Evolutionary conservation across 2,329 filamentous ascomycete genomes (phyloP).

Genomic region (Lachnellula cervina): DNA sequence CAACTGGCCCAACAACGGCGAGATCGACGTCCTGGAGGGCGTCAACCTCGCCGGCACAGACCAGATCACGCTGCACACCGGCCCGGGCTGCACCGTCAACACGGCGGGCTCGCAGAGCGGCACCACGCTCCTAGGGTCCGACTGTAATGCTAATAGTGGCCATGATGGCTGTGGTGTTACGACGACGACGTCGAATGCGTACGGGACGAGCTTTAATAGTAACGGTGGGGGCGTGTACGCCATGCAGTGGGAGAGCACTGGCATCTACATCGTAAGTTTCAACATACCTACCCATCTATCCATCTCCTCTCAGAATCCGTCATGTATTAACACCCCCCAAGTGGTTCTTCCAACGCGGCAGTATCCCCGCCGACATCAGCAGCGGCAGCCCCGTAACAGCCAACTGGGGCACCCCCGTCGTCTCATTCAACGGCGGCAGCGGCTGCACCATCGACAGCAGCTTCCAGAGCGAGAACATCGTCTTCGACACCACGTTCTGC

Average conservation of each 20-base stretch:
- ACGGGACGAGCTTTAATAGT: slow-evolving; percentile 63
- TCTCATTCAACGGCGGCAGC: slow-evolving; percentile 57
- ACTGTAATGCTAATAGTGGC: slow-evolving; percentile 45
- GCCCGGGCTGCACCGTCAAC: slow-evolving; percentile 40
- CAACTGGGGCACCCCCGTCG: slow-evolving; percentile 64
- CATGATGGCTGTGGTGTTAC: slow-evolving; percentile 35
- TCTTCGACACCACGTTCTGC: slow-evolving; percentile 73
- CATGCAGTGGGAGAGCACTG: slow-evolving; percentile 62
- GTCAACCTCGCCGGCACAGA: slow-evolving; percentile 58
- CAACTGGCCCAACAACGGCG: slow-evolving; percentile 58
- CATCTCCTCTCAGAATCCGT: too few relatives aligned
- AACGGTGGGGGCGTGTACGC: slow-evolving; percentile 65
- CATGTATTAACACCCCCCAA: too few relatives aligned
- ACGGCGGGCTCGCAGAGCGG: slow-evolving; percentile 39
- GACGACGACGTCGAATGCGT: slow-evolving; percentile 41
- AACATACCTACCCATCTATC: too few relatives aligned
- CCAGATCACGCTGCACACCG: slow-evolving; percentile 58
- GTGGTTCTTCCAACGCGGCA: slow-evolving; percentile 68
- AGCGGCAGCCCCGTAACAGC: slow-evolving; percentile 52
- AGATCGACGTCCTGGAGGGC: slow-evolving; percentile 64
- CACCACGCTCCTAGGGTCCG: slow-evolving; percentile 32
- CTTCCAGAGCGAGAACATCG: slow-evolving; percentile 66
- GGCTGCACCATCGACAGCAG: slow-evolving; percentile 60
- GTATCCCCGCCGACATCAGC: slow-evolving; percentile 61
- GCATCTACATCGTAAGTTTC: slow-evolving; percentile 51